Conservation (phyloP, 2,329 filamentous ascomycete species). For the Cercospora berteroae region DNA sequence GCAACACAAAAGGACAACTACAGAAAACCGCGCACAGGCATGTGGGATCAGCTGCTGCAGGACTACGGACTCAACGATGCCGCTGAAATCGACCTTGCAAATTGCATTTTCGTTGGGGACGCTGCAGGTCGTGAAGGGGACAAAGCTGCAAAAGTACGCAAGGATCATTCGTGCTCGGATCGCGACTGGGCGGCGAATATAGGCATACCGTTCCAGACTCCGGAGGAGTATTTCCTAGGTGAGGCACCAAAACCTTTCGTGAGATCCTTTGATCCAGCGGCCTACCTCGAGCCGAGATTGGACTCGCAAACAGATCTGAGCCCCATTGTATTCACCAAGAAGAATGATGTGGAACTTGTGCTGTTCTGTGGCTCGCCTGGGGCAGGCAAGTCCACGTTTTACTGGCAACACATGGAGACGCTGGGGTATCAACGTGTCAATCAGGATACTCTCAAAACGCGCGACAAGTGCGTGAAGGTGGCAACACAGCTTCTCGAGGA, state of each 20-base stretch:
- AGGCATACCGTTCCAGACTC: slow-evolving; percentile 76
- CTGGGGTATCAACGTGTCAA: slow-evolving; percentile 83
- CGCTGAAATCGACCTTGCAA: slow-evolving; percentile 63
- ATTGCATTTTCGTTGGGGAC: slow-evolving; percentile 86
- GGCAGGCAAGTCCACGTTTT: slow-evolving; percentile 89
- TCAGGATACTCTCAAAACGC: slow-evolving; percentile 80
- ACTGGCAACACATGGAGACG: slow-evolving; percentile 72
- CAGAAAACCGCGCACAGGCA: slow-evolving; percentile 82
- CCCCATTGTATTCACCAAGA: slow-evolving; percentile 53
- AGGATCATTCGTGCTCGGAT: slow-evolving; percentile 61
- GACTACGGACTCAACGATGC: slow-evolving; percentile 51
- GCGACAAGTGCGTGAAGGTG: slow-evolving; percentile 66
- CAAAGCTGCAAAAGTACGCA: slow-evolving; percentile 42
- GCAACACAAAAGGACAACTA: slow-evolving; percentile 79
- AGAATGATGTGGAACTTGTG: slow-evolving; percentile 69
- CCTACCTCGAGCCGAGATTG: slow-evolving; percentile 46
- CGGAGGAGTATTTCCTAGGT: slow-evolving; percentile 85
- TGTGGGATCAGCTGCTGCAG: slow-evolving; percentile 72
- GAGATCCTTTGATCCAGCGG: slow-evolving; percentile 68
- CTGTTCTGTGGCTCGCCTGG: slow-evolving; percentile 87
- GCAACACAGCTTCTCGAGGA: slow-evolving; percentile 66
- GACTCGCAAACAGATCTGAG: slow-evolving; percentile 34
- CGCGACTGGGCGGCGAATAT: slow-evolving; percentile 81
- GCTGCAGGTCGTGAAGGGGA: slow-evolving; percentile 58
- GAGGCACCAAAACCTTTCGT: slow-evolving; percentile 64